These are phyloP conservation scores for Ailanthus altissimus DNA, from an alignment of 345 rosid genomes.

Conservation along the genomic window DNA sequence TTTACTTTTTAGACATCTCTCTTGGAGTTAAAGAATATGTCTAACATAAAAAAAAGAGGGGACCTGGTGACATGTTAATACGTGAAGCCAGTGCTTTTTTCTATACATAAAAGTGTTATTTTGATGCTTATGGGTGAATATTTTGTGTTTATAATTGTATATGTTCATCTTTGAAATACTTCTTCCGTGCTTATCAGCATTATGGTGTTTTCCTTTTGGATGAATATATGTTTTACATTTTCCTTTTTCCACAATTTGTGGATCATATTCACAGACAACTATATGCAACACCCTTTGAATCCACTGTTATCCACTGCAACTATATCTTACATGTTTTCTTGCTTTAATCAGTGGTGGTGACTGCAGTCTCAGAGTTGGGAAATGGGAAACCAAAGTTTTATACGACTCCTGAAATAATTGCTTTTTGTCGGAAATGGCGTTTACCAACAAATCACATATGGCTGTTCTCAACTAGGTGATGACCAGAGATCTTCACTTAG, in stretches of 20 bases:
- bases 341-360: slow-evolving; percentile 78
- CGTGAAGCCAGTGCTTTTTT: background rate
- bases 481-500: slow-evolving; percentile 16
- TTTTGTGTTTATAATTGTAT: background rate
- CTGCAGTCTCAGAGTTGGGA: slow-evolving; percentile 91
- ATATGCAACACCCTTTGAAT: background rate
- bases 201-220: background rate
- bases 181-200: slow-evolving; percentile 1
- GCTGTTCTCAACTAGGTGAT: slow-evolving; percentile 91
- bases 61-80: background rate
- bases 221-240: background rate
- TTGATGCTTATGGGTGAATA: background rate
- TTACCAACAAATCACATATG: slow-evolving; percentile 91
- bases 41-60: background rate
- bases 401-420: slow-evolving; percentile 84
- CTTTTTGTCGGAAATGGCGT: slow-evolving; percentile 89
- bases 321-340: slow-evolving; percentile 23
- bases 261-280: background rate
- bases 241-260: background rate
- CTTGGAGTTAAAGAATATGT: slow-evolving; percentile 1
- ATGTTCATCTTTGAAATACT: background rate
- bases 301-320: background rate
- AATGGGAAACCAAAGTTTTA: slow-evolving; percentile 91
- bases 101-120: background rate
- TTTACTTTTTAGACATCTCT: background rate